These are phyloP conservation scores for Pythium plurisporium DNA, from an alignment of 352 stramenopile species.

Conservation along the genomic window DNA sequence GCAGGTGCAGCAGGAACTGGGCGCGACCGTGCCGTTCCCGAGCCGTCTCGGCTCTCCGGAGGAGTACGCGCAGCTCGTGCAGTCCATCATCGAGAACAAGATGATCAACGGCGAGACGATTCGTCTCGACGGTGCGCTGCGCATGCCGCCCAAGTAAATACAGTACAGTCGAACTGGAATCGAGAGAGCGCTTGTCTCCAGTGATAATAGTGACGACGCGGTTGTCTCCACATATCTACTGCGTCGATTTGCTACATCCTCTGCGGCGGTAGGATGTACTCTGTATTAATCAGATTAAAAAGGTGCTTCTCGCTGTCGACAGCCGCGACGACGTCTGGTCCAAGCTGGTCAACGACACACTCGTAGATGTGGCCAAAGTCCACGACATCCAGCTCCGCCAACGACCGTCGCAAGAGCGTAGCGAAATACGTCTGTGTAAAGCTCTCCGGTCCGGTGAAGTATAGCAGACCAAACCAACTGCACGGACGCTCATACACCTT, in stretches of 20 bases:
- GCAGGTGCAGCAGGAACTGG: slow-evolving; percentile 92
- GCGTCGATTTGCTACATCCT: slow-evolving; percentile 28
- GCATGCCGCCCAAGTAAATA: slow-evolving; percentile 91
- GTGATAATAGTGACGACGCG: too few relatives aligned
- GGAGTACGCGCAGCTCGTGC: slow-evolving; percentile 95
- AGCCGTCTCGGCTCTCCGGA: slow-evolving; percentile 91
- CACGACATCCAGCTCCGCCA: slow-evolving; percentile 42
- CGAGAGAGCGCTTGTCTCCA: too few relatives aligned
- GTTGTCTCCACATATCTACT: too few relatives aligned
- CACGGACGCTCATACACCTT: slow-evolving; percentile 54
- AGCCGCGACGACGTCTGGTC: slow-evolving; percentile 24
- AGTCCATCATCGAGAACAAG: slow-evolving; percentile 95
- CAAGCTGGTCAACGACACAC: slow-evolving; percentile 27
- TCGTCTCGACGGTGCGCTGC: slow-evolving; percentile 94
- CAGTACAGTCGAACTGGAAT: too few relatives aligned
- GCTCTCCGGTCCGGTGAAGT: slow-evolving; percentile 65
- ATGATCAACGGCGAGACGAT: slow-evolving; percentile 99
- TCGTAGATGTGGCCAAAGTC: slow-evolving; percentile 59
- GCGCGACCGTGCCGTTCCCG: slow-evolving; percentile 94
- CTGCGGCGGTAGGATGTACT: slow-evolving; percentile 45
- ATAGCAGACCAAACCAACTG: slow-evolving; percentile 70
- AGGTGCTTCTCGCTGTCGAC: slow-evolving; percentile 60
- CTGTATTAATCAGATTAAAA: slow-evolving; percentile 39
- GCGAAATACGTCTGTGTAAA: slow-evolving; percentile 49
- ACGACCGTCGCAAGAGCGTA: slow-evolving; percentile 30